These are phyloP conservation scores for Psilocybe cyanescens DNA, from an alignment of 768 basidiomycete genomes.

Conservation along the genomic window DNA sequence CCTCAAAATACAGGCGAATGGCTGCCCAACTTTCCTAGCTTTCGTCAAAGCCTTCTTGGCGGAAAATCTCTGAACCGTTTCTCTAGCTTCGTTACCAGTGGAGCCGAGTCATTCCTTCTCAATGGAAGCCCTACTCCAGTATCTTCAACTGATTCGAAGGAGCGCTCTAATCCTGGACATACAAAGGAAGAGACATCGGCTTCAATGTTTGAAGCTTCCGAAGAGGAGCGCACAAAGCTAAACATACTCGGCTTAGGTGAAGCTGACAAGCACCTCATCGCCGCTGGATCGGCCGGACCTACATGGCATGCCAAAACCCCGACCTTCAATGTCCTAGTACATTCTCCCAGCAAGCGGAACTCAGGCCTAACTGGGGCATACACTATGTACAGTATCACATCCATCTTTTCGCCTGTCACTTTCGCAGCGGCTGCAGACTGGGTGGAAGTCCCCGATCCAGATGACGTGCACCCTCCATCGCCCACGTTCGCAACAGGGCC, in stretches of 20 bases:
- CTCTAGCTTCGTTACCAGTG: slow-evolving; percentile 84
- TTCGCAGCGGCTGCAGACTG: slow-evolving; percentile 23
- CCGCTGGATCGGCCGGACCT: slow-evolving; percentile 68
- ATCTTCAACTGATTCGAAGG: slow-evolving; percentile 1
- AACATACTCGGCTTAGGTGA: slow-evolving; percentile 51
- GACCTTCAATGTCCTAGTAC: slow-evolving; percentile 73
- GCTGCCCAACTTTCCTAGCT: slow-evolving; percentile 60
- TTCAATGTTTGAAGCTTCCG: slow-evolving; percentile 37
- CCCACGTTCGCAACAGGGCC: slow-evolving; percentile 15
- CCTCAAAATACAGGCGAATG: slow-evolving; percentile 78
- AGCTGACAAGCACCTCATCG: slow-evolving; percentile 72
- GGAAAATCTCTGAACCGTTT: slow-evolving; percentile 85
- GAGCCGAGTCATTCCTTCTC: slow-evolving; percentile 84
- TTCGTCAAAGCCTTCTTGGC: slow-evolving; percentile 71
- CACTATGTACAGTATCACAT: slow-evolving; percentile 78
- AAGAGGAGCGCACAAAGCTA: slow-evolving; percentile 44
- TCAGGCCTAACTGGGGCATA: slow-evolving; percentile 72
- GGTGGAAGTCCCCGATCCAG: slow-evolving; percentile 28
- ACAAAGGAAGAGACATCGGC: slow-evolving; percentile 33
- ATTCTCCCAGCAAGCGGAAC: slow-evolving; percentile 78
- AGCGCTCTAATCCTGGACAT: slow-evolving; percentile 21
- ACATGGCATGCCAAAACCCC: slow-evolving; percentile 78
- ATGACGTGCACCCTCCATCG: slow-evolving; percentile 26
- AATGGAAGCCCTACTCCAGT: slow-evolving; percentile 50
- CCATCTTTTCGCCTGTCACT: slow-evolving; percentile 51